Evolutionary conservation across 306 rosid species (phyloP).

Genomic region (Castanea mollissima): DNA sequence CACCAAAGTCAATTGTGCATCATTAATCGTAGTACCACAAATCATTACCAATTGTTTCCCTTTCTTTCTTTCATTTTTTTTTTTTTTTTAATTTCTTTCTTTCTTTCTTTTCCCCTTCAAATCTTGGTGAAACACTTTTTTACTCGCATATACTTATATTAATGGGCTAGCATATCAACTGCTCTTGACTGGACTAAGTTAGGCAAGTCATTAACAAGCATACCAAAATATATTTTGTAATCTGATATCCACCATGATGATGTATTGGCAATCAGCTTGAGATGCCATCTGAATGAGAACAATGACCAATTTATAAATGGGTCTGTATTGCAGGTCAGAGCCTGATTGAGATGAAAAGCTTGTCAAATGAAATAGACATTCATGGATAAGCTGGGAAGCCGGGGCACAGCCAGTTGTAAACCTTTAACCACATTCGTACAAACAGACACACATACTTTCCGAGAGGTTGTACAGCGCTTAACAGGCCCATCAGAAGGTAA

Average conservation of each 20-base stretch:
- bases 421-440: conserved; percentile 79
- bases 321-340: conserved; percentile 19
- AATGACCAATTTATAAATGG: neutral
- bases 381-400: conserved; percentile 50
- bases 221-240: neutral
- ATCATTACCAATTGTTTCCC: no score
- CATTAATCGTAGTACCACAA: no score
- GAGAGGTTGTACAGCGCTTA: conserved; percentile 72
- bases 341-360: neutral
- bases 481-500: conserved; percentile 61
- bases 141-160: no score
- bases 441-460: conserved; percentile 61
- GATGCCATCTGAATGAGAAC: neutral
- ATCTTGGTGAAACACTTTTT: no score
- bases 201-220: neutral
- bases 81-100: no score
- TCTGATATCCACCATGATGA: neutral
- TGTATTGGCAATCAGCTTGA: neutral
- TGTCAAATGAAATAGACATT: conserved; percentile 5
- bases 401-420: conserved; percentile 30
- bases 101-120: no score
- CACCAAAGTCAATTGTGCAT: no score
- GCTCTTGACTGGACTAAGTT: neutral
- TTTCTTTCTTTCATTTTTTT: no score
- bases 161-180: neutral